Evolutionary conservation across 75 land plant genomes (phyloP), one percentile per base, ranked within the genome.

Genomic region (Cupressus sempervirens): DNA sequence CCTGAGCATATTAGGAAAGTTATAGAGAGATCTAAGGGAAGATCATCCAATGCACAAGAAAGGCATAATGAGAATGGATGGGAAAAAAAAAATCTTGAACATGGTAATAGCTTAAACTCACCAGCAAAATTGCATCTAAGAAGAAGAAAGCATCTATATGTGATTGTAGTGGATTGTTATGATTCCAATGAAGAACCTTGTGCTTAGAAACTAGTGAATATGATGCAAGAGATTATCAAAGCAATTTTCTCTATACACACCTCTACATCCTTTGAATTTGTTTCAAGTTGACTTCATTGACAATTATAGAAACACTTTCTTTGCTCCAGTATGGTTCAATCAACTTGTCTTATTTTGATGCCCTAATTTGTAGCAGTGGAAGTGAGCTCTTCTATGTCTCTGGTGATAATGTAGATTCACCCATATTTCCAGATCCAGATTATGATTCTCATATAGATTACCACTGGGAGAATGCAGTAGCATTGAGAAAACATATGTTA

Each of bases 361-460:
- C 93, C 14, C 81, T 96, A 48, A 86, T 94, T 10, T 96, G 98
- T 70, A 89, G 90, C 62, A 94, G 98, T 85, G 98, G 96, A 65
- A 86, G 91, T 68, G 93, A 94, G 83, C 34, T 96, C 40, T 86
- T 45, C 76, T 87, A 89, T 84, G 84, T 79, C 26, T 76, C 86
- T 16, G 88, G 92, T 88, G 83, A 83, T 40, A 84, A 87, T 62
- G 23, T 84, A 83, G 89, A 83, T 20, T 79, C 75, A 36, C 77
- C 87, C 40, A 45, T 88, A 32, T 43, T 48, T 86, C 65, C 91
- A 15, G 96, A 94, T 81, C 74, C 75, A 43, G 94, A 93, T 43
- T 94, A 94, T 83, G 88, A 85, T 32, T 82, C 89, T 43, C 91
- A 94, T 56, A 83, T 94, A 10, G 92, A 89, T 81, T 92, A 91